Evolutionary conservation across 2,329 filamentous ascomycete genomes (phyloP).

Genomic region (Aureobasidium sp.): DNA sequence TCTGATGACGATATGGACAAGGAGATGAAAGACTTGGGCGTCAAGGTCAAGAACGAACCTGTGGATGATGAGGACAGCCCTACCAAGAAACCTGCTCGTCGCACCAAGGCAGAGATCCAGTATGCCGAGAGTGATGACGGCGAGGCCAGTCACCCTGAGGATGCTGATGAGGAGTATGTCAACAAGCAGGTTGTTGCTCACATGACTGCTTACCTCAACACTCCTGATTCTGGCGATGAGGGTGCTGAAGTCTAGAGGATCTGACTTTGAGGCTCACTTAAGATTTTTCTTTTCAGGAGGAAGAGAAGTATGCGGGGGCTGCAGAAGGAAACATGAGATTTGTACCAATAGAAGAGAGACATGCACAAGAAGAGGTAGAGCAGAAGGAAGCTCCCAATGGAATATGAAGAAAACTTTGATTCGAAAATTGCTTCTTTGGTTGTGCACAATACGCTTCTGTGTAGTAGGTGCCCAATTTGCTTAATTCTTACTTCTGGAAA

Average conservation of each 20-base stretch:
- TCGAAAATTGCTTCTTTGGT: background rate
- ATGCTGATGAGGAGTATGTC: slow-evolving; percentile 26
- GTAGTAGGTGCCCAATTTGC: background rate
- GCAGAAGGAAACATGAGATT: background rate
- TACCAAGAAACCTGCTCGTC: slow-evolving; percentile 38
- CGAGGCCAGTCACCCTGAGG: slow-evolving; percentile 45
- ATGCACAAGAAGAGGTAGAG: background rate
- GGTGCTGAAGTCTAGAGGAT: background rate
- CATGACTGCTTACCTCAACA: background rate
- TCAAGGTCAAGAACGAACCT: slow-evolving; percentile 42
- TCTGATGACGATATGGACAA: slow-evolving; percentile 47
- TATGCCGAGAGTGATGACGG: slow-evolving; percentile 28
- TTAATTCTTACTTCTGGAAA: background rate
- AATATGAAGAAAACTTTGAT: background rate
- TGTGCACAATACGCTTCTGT: background rate
- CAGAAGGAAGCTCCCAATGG: background rate
- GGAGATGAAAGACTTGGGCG: slow-evolving; percentile 29
- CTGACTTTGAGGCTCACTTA: background rate
- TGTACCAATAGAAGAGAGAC: background rate
- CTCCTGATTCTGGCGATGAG: background rate
- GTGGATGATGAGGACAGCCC: slow-evolving; percentile 41
- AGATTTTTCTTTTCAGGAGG: background rate
- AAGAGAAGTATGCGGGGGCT: background rate
- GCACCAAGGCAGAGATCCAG: slow-evolving; percentile 25
- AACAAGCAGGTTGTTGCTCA: background rate